phyloP scores from a whole-genome alignment of 345 rosid genomes.

The Erucastrum elatum region DNA sequence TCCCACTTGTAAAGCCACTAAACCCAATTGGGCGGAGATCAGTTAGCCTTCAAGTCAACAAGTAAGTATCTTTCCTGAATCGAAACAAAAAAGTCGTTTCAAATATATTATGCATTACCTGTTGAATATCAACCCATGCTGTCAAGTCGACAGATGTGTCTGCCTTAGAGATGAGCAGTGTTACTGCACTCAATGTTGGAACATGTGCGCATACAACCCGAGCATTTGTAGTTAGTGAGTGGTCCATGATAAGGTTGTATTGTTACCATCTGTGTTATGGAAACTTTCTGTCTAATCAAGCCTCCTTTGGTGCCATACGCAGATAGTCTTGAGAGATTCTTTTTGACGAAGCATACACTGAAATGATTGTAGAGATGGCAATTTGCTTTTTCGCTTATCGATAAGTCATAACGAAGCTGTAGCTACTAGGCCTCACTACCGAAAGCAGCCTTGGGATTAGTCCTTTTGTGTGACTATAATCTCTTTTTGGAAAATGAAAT shows the following conservation, averaged over 20 bases:
- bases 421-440: slow-evolving; percentile 16
- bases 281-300: slow-evolving; percentile 40
- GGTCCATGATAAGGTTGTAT: slow-evolving; percentile 30
- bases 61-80: slow-evolving; percentile 28
- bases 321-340: slow-evolving; percentile 32
- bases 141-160: slow-evolving; percentile 38
- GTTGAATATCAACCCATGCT: slow-evolving; percentile 30
- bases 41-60: slow-evolving; percentile 35
- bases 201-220: slow-evolving; percentile 36
- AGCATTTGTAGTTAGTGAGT: slow-evolving; percentile 30
- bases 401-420: slow-evolving; percentile 13
- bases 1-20: slow-evolving; percentile 40
- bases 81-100: slow-evolving; percentile 20
- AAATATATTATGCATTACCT: slow-evolving; percentile 21
- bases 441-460: slow-evolving; percentile 11
- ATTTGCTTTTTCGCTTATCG: slow-evolving; percentile 14
- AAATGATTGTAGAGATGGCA: slow-evolving; percentile 7
- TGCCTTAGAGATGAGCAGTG: slow-evolving; percentile 28
- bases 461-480: slow-evolving; percentile 1
- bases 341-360: slow-evolving; percentile 28
- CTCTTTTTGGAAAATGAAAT: background rate
- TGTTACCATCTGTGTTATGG: slow-evolving; percentile 24
- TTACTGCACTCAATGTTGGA: slow-evolving; percentile 35
- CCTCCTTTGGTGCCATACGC: slow-evolving; percentile 19
- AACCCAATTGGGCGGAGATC: slow-evolving; percentile 29